Evolutionary conservation across 805 yeast species (phyloP).

Genomic region (Saturnispora besseyi): DNA sequence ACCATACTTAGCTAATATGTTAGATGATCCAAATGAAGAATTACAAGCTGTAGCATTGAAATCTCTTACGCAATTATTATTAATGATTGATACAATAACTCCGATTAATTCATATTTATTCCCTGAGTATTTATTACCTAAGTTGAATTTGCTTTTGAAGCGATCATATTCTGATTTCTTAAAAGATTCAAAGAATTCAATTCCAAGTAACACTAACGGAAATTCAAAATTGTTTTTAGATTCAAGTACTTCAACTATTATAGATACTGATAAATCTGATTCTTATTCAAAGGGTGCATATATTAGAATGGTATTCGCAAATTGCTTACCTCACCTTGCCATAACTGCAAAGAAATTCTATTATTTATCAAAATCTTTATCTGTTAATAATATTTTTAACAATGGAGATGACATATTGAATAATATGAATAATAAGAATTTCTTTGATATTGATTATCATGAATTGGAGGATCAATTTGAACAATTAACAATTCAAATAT

Average conservation of each 20-base stretch:
- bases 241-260: background rate
- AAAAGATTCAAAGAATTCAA: background rate
- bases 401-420: background rate
- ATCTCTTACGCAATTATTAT: slow-evolving; percentile 57
- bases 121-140: slow-evolving; percentile 75
- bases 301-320: slow-evolving; percentile 62
- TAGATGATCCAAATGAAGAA: slow-evolving; percentile 57
- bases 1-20: slow-evolving; percentile 66
- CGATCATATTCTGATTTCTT: slow-evolving; percentile 25
- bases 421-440: slow-evolving; percentile 22
- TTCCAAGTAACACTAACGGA: background rate
- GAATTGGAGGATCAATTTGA: slow-evolving; percentile 50
- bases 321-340: slow-evolving; percentile 66
- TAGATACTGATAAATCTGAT: background rate
- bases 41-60: slow-evolving; percentile 63
- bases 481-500: slow-evolving; percentile 48
- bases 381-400: background rate
- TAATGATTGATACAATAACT: slow-evolving; percentile 53
- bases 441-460: slow-evolving; percentile 33
- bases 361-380: slow-evolving; percentile 46
- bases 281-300: slow-evolving; percentile 22
- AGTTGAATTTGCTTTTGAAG: slow-evolving; percentile 39
- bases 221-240: slow-evolving; percentile 2
- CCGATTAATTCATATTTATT: slow-evolving; percentile 71
- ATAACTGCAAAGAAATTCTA: slow-evolving; percentile 52